These are phyloP conservation scores for Rickenella mellea DNA, from an alignment of 768 basidiomycete genomes.

Conservation along the genomic window DNA sequence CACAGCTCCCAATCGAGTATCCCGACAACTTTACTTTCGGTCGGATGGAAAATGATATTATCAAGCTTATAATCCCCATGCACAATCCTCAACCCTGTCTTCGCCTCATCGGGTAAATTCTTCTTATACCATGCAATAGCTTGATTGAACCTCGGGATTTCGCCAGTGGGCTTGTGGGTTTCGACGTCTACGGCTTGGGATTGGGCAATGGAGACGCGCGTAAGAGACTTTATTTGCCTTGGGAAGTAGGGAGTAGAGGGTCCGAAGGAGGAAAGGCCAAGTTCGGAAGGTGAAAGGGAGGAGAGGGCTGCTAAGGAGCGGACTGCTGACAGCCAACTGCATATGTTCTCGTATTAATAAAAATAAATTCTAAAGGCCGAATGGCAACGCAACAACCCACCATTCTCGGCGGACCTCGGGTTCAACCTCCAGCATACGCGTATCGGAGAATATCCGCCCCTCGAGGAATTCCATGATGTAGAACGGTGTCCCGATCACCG, in stretches of 20 bases:
- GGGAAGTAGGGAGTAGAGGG: slow-evolving; percentile 80
- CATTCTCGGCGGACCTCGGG: slow-evolving; percentile 59
- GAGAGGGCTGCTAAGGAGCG: slow-evolving; percentile 60
- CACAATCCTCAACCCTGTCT: slow-evolving; percentile 74
- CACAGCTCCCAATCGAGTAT: slow-evolving; percentile 98
- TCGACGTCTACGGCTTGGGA: slow-evolving; percentile 59
- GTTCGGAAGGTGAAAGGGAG: slow-evolving; percentile 47
- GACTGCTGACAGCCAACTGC: slow-evolving; percentile 73
- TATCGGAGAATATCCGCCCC: slow-evolving; percentile 88
- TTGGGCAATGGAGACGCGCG: slow-evolving; percentile 73
- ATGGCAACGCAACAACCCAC: slow-evolving; percentile 29
- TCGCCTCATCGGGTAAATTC: slow-evolving; percentile 69
- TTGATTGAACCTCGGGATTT: slow-evolving; percentile 68
- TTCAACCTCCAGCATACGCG: slow-evolving; percentile 60
- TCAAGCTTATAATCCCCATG: slow-evolving; percentile 99
- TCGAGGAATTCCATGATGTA: slow-evolving; percentile 96
- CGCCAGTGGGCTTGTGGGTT: slow-evolving; percentile 46
- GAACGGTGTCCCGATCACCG: slow-evolving; percentile 81
- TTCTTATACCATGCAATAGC: slow-evolving; percentile 68
- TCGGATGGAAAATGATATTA: slow-evolving; percentile 90
- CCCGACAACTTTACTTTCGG: slow-evolving; percentile 85
- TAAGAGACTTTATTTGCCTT: slow-evolving; percentile 86
- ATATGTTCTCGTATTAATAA: no score
- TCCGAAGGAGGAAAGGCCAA: slow-evolving; percentile 68
- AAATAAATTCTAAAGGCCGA: not conserved